phyloP scores from a whole-genome alignment of 306 rosid species.

The Begonia fuchsioides region DNA sequence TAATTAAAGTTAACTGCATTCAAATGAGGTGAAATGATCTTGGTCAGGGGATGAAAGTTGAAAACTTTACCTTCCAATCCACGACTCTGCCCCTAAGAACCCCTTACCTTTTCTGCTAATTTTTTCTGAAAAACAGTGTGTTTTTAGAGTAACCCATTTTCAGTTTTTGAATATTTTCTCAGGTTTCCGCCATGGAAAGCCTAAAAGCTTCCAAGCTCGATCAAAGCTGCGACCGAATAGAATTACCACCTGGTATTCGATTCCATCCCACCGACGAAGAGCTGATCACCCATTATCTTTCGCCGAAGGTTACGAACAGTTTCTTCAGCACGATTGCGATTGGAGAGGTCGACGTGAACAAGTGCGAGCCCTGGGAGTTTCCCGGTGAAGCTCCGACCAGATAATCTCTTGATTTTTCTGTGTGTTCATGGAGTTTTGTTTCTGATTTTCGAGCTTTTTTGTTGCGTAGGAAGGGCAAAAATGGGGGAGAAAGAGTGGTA shows the following conservation, averaged over 20 bases:
- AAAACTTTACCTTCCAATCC: background rate
- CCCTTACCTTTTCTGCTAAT: no score
- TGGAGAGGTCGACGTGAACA: slow-evolving; percentile 87
- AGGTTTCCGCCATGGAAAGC: no score
- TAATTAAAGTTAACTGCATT: background rate
- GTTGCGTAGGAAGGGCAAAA: slow-evolving; percentile 63
- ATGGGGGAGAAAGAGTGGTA: slow-evolving; percentile 98
- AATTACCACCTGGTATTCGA: slow-evolving; percentile 85
- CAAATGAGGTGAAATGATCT: no score
- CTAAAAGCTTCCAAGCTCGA: slow-evolving; percentile 11
- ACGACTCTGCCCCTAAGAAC: background rate
- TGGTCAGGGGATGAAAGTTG: no score
- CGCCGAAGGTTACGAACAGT: slow-evolving; percentile 34
- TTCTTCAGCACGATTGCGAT: slow-evolving; percentile 54
- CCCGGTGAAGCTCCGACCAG: slow-evolving; percentile 38
- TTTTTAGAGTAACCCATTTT: no score
- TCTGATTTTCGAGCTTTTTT: background rate
- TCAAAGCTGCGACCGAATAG: slow-evolving; percentile 33
- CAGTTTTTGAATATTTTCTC: no score
- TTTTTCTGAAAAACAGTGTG: slow-evolving; percentile 22
- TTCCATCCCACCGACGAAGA: slow-evolving; percentile 97
- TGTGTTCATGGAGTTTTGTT: no score
- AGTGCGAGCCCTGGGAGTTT: slow-evolving; percentile 92
- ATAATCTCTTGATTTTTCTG: background rate
- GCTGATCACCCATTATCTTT: slow-evolving; percentile 66